These are phyloP conservation scores for Kluyveromyces nonfermentans DNA, from an alignment of 805 yeast genomes.

Conservation along the genomic window DNA sequence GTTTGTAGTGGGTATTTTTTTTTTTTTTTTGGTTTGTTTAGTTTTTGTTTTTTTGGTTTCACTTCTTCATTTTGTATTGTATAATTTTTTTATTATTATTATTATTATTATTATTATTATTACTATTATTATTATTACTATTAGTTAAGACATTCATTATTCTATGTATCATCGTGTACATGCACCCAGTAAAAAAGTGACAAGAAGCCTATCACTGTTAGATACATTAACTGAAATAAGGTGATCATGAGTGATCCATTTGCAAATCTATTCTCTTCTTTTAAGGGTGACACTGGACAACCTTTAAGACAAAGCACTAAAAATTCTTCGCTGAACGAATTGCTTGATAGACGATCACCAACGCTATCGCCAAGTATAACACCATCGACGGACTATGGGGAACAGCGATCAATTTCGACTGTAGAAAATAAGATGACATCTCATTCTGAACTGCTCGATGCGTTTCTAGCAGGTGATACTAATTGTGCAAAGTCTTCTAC, in stretches of 20 bases:
- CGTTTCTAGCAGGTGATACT: not conserved
- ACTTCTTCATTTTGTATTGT: no score
- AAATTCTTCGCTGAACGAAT: constrained; percentile 1
- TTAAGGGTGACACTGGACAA: constrained; percentile 10
- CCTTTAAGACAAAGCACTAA: not conserved
- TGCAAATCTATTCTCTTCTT: constrained; percentile 33
- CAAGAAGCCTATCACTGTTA: no score
- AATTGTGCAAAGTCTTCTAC: not conserved
- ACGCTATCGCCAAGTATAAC: not conserved
- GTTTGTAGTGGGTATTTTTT: no score
- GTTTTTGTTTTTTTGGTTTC: no score
- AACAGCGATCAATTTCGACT: not conserved
- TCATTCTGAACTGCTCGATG: not conserved
- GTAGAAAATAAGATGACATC: not conserved
- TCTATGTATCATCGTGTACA: no score
- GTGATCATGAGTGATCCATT: constrained; percentile 31
- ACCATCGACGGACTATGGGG: not conserved
- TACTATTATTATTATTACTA: no score
- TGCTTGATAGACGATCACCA: not conserved
- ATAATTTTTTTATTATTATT: no score
- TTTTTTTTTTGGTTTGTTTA: no score
- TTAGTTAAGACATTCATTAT: no score
- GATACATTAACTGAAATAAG: not conserved
- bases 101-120: no score
- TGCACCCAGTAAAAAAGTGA: no score